Evolutionary conservation across 2,329 filamentous ascomycete genomes (phyloP).

Genomic region (Cryoendolithus antarcticus): DNA sequence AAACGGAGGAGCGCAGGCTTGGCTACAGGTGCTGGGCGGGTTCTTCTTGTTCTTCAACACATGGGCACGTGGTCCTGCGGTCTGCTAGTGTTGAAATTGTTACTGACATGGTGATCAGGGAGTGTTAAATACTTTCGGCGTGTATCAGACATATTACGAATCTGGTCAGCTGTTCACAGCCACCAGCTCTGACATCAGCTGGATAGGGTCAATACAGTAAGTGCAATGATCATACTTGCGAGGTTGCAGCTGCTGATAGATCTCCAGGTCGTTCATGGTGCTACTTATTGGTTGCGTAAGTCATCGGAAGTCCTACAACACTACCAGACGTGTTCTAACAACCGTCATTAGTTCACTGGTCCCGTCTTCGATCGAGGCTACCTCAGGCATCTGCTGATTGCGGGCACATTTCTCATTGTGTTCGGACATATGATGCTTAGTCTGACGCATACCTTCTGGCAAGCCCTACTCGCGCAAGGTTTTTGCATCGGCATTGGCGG

Average conservation of each 20-base stretch:
- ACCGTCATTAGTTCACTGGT: conserved; percentile 23
- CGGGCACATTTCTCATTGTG: conserved; percentile 33
- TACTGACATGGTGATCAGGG: conserved; percentile 4
- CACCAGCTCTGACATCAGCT: conserved; percentile 33
- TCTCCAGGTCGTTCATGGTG: too few species aligned
- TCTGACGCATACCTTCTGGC: conserved; percentile 34
- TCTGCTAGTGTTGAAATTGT: neutral
- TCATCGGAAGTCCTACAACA: too few species aligned
- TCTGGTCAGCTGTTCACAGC: conserved; percentile 25
- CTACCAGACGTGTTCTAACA: too few species aligned
- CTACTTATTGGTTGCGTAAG: too few species aligned
- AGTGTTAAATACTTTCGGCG: conserved; percentile 33
- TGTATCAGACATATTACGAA: conserved; percentile 38
- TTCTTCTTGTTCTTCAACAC: conserved; percentile 38
- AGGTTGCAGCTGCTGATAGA: too few species aligned
- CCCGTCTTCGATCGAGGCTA: conserved; percentile 39
- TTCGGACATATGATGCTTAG: conserved; percentile 40
- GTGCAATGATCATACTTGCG: neutral
- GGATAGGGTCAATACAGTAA: conserved; percentile 37
- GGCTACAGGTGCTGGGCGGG: conserved; percentile 34
- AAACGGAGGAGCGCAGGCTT: conserved; percentile 32
- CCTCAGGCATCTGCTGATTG: conserved; percentile 30
- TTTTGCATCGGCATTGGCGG: conserved; percentile 36
- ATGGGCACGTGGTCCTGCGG: conserved; percentile 21
- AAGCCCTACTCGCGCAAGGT: conserved; percentile 37